These are phyloP conservation scores for Protomyces macrosporus DNA, from an alignment of 1,139 yeast genomes.

Conservation along the genomic window DNA sequence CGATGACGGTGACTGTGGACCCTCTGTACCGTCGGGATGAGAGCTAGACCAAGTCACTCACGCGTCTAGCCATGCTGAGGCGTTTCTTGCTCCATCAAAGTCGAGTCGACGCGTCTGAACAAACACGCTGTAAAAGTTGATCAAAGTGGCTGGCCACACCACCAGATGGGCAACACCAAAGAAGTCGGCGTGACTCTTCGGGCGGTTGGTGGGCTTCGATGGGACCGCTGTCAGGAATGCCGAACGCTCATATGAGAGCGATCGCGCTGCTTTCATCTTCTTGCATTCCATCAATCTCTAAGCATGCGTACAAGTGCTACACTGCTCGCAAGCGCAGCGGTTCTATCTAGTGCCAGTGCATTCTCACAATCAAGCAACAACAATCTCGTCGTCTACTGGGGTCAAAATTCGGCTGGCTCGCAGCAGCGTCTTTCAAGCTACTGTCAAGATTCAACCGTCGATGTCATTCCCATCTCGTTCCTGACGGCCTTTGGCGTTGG, in stretches of 20 bases:
- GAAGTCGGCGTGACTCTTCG: neutral
- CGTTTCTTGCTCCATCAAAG: neutral
- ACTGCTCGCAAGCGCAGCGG: neutral
- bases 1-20: too few species aligned
- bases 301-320: neutral
- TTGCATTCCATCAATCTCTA: neutral
- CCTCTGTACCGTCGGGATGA: too few species aligned
- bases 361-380: slow-evolving; percentile 33
- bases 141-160: neutral
- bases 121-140: neutral
- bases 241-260: neutral
- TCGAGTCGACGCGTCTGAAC: neutral
- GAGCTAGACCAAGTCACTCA: too few species aligned
- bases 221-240: neutral
- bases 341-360: slow-evolving; percentile 10
- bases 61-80: neutral
- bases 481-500: slow-evolving; percentile 50
- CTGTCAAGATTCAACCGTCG: slow-evolving; percentile 65
- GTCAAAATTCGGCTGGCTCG: slow-evolving; percentile 64
- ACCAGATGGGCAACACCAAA: neutral
- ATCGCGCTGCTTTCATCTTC: neutral
- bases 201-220: neutral
- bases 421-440: slow-evolving; percentile 62
- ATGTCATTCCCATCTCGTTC: slow-evolving; percentile 68
- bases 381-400: slow-evolving; percentile 84